Evolutionary conservation across 345 rosid species (phyloP).

Genomic region (Aurinia saxatilis): DNA sequence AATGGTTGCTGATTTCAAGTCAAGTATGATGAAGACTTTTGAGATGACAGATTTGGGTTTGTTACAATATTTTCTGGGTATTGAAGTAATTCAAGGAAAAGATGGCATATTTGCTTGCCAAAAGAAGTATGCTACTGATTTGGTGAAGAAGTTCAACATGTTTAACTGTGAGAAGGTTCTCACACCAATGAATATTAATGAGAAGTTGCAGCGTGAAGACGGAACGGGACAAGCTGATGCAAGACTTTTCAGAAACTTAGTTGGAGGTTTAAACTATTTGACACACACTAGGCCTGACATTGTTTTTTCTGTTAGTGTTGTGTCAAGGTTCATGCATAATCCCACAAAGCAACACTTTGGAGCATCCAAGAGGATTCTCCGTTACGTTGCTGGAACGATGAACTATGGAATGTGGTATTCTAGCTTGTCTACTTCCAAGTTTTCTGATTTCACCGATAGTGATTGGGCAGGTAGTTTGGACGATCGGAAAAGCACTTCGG

Average conservation of each 20-base stretch:
- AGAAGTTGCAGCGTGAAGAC: not conserved
- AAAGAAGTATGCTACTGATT: not conserved
- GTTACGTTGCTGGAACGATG: not conserved
- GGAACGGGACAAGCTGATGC: not conserved
- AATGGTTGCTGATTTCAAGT: not conserved
- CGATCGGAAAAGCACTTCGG: not conserved
- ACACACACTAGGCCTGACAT: not conserved
- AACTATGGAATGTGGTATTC: not conserved
- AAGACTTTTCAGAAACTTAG: not conserved
- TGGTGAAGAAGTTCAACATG: not conserved
- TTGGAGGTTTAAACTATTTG: not conserved
- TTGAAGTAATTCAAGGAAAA: no score
- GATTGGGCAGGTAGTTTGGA: not conserved
- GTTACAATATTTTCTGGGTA: no score
- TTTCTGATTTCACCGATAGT: not conserved
- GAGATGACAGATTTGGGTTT: not conserved
- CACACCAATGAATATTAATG: not conserved
- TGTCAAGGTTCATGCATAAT: not conserved
- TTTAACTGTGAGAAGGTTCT: not conserved
- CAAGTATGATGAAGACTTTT: not conserved
- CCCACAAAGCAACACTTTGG: not conserved
- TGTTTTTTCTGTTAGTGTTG: not conserved
- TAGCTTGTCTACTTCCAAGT: not conserved
- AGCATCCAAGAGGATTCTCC: not conserved
- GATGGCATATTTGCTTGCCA: not conserved